phyloP scores from a whole-genome alignment of 1,284 basidiomycete species.

The Meira miltonrushii region DNA sequence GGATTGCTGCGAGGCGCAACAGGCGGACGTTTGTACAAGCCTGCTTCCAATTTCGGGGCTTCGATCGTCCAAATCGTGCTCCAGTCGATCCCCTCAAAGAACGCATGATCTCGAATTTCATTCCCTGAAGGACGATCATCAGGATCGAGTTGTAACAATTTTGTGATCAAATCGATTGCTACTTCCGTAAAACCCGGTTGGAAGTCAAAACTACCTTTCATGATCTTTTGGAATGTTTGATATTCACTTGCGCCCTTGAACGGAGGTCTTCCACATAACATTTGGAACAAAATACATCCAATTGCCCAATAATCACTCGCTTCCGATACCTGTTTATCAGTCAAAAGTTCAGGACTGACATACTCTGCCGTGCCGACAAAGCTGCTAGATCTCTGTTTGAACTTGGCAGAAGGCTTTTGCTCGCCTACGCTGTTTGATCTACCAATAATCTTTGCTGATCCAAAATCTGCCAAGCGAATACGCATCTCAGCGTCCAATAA shows the following conservation, averaged over 20 bases:
- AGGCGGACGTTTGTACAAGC: conserved; percentile 24
- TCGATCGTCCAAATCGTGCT: conserved; percentile 27
- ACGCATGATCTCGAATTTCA: conserved; percentile 28
- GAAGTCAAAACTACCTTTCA: conserved; percentile 56
- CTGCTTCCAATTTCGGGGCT: conserved; percentile 22
- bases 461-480: conserved; percentile 50
- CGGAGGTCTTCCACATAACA: conserved; percentile 58
- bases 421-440: not conserved
- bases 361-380: conserved; percentile 98
- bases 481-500: conserved; percentile 36
- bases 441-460: conserved; percentile 40
- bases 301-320: conserved; percentile 61
- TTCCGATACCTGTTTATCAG: conserved; percentile 58
- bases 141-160: conserved; percentile 53
- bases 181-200: conserved; percentile 56
- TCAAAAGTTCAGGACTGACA: conserved; percentile 82
- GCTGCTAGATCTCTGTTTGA: conserved; percentile 59
- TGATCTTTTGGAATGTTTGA: conserved; percentile 60
- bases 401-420: conserved; percentile 1
- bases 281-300: conserved; percentile 59
- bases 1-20: conserved; percentile 15
- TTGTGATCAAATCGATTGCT: conserved; percentile 56
- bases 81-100: conserved; percentile 35
- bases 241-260: conserved; percentile 61
- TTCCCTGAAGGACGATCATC: conserved; percentile 14